phyloP scores from a whole-genome alignment of 768 basidiomycete species.

The Tricholoma matsutake region DNA sequence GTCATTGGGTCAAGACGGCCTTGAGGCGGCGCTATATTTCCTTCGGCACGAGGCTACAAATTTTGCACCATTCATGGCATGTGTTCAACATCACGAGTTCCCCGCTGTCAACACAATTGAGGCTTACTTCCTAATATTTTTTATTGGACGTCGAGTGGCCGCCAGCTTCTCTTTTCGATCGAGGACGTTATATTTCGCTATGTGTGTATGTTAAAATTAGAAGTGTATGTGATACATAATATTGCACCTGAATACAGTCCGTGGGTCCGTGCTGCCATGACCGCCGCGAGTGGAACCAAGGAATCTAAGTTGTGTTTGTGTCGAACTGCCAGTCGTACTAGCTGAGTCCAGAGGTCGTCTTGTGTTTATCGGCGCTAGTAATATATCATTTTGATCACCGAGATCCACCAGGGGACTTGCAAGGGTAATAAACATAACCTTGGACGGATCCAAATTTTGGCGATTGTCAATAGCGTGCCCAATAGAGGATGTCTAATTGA shows the following conservation, averaged over 20 bases:
- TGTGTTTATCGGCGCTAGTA: too few relatives aligned
- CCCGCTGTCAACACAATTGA: background rate
- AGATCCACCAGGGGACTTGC: too few relatives aligned
- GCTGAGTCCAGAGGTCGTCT: too few relatives aligned
- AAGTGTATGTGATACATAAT: background rate
- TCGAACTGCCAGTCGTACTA: too few relatives aligned
- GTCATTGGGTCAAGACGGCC: background rate
- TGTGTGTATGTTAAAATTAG: background rate
- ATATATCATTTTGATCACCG: too few relatives aligned
- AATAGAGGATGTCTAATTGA: too few relatives aligned
- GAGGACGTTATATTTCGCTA: background rate
- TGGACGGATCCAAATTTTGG: too few relatives aligned
- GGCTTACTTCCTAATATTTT: background rate
- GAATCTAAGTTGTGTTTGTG: too few relatives aligned
- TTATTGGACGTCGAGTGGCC: background rate
- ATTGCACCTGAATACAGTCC: background rate
- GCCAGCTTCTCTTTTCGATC: background rate
- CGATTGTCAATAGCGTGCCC: too few relatives aligned
- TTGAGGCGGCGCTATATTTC: background rate
- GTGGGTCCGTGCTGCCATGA: background rate
- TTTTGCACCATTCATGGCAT: background rate
- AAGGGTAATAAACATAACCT: too few relatives aligned
- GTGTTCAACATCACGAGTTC: background rate
- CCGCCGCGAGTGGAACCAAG: too few relatives aligned
- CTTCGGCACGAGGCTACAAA: background rate